These are phyloP conservation scores for Daldinia sp. DNA, from an alignment of 2,329 filamentous ascomycete genomes.

Conservation along the genomic window DNA sequence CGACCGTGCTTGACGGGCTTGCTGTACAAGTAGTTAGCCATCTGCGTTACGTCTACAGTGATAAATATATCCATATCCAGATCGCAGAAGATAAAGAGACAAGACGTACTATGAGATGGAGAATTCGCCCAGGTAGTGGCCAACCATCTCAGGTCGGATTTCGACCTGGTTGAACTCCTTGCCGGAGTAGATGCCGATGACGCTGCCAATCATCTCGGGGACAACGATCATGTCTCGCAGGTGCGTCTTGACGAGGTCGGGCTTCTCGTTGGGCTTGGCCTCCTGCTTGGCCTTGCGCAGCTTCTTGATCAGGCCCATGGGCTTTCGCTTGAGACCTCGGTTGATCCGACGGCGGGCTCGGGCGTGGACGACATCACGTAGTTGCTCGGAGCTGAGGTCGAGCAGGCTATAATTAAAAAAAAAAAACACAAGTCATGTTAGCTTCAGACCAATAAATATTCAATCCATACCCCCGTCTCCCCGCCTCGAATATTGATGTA, in stretches of 20 bases:
- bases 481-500: not conserved
- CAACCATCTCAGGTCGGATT: constrained; percentile 99
- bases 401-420: constrained; percentile 79
- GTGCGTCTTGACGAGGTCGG: constrained; percentile 98
- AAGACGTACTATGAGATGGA: constrained; percentile 97
- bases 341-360: constrained; percentile 99
- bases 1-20: constrained; percentile 99
- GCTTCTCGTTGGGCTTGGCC: constrained; percentile 99
- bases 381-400: constrained; percentile 97
- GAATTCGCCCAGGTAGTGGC: constrained; percentile 99
- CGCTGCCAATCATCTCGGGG: constrained; percentile 99
- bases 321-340: constrained; percentile 99
- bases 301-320: constrained; percentile 99
- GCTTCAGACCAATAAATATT: constrained; percentile 14
- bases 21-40: constrained; percentile 72
- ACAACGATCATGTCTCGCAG: constrained; percentile 99
- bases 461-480: not conserved
- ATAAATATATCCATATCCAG: not conserved
- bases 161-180: constrained; percentile 99
- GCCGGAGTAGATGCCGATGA: constrained; percentile 99
- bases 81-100: no score
- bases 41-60: not conserved
- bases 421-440: constrained; percentile 39
- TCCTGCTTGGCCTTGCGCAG: constrained; percentile 99
- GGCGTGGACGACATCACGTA: constrained; percentile 99